Conservation (phyloP, 2,329 filamentous ascomycete genomes). For the Hymenoscyphus fructigenus region DNA sequence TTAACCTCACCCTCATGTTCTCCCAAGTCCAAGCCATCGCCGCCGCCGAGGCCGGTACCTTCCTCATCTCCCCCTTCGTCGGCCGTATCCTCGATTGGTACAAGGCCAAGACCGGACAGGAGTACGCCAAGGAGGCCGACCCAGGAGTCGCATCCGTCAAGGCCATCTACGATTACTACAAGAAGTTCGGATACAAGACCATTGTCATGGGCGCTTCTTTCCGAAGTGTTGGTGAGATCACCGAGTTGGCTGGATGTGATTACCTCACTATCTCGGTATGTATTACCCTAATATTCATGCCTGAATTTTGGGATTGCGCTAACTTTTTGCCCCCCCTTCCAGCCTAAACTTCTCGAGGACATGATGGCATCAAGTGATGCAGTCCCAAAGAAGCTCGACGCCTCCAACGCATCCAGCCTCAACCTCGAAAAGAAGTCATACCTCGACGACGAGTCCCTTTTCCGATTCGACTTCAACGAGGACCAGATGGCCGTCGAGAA, state of each 20-base stretch:
- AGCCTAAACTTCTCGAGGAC: constrained; percentile 92
- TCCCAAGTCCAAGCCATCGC: constrained; percentile 91
- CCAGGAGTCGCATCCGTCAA: constrained; percentile 94
- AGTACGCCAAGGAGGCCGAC: constrained; percentile 86
- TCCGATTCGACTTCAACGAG: constrained; percentile 99
- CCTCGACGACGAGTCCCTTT: constrained; percentile 82
- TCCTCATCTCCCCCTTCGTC: constrained; percentile 98
- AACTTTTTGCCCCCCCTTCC: constrained; percentile 11
- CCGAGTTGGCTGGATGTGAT: constrained; percentile 95
- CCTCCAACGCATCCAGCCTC: constrained; percentile 61
- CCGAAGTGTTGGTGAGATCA: constrained; percentile 95
- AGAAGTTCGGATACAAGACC: constrained; percentile 98
- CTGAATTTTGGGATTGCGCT: neutral
- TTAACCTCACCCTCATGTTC: constrained; percentile 99
- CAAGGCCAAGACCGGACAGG: constrained; percentile 95
- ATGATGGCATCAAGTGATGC: constrained; percentile 78
- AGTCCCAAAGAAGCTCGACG: constrained; percentile 92
- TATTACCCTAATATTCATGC: neutral
- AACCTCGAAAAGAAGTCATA: constrained; percentile 87
- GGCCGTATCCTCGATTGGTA: constrained; percentile 99
- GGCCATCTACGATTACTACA: constrained; percentile 99
- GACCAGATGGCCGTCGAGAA: constrained; percentile 99
- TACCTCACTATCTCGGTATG: constrained; percentile 96
- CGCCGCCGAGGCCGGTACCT: constrained; percentile 90
- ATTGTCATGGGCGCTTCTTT: constrained; percentile 99